These are phyloP conservation scores for Alternaria viburni DNA, from an alignment of 2,329 filamentous ascomycete genomes.

Conservation along the genomic window DNA sequence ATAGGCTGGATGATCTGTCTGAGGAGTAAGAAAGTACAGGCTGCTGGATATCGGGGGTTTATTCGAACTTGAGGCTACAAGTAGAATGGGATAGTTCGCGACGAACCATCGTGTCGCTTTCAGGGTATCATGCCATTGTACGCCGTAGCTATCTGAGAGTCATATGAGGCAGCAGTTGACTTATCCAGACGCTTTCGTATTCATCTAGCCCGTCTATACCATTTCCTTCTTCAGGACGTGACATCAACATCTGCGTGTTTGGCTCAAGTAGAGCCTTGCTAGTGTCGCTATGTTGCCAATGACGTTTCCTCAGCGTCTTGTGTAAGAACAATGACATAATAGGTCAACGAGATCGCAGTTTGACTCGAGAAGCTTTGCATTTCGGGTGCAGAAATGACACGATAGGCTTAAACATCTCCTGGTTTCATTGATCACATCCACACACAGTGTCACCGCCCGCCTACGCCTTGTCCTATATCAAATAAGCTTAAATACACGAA, in stretches of 20 bases:
- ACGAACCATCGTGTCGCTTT: background rate
- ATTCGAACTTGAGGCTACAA: background rate
- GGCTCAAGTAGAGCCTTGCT: background rate
- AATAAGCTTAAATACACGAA: background rate
- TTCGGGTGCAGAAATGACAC: background rate
- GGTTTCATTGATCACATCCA: background rate
- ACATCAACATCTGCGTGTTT: background rate
- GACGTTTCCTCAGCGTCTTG: background rate
- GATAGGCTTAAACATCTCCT: background rate
- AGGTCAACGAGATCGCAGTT: background rate
- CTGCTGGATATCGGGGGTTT: background rate
- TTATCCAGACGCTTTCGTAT: background rate
- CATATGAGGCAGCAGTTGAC: background rate
- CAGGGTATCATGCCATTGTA: rapidly evolving
- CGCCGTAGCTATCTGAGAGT: background rate
- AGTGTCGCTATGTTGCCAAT: background rate
- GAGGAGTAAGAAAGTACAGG: background rate
- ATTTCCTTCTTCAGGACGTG: background rate
- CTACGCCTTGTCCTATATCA: background rate
- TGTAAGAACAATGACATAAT: background rate
- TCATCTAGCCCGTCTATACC: background rate
- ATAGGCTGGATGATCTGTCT: background rate
- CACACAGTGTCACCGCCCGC: background rate
- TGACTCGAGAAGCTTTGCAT: background rate
- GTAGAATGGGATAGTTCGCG: background rate